Evolutionary conservation across 805 yeast species (phyloP), one percentile per base, ranked within the genome.

Genomic region (Myxozyma monticola): DNA sequence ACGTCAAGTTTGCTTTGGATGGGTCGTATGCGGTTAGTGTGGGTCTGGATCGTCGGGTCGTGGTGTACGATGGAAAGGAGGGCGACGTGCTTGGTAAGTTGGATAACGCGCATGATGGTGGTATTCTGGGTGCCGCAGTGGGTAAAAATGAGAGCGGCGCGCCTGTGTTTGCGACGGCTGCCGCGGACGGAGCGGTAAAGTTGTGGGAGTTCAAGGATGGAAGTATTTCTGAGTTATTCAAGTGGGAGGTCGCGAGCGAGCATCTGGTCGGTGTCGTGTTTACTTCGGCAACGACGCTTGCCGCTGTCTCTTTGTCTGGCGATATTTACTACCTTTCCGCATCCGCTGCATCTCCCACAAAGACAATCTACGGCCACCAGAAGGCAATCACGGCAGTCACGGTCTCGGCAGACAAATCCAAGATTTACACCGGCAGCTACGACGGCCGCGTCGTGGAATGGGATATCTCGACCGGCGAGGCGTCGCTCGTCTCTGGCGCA

Each of bases 181-280:
- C 96, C 14, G 93, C 96, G 1, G 98, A 93, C 68, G 78, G 80
- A 29, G 70, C 84, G 3, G 73, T 90, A 36, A 85, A 86, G 63
- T 62, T 79, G 15, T 86, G 91, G 83, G 74, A 73, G 53, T 73
- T 74, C 20, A 76, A 72, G 25, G 56, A 64, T 18, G 77, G 77
- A 25, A 69, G 74, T 48, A 25, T 53, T 8, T 30, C 37, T 4
- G 58, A 72, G 10, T 39, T 74, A 4, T 69, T 76, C 40, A 73
- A 77, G 3, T 86, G 88, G 83, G 62, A 62, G 3, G 49, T 51
- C 21, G 37, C 53, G n/a, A n/a, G 72, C 1, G 77, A 80, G 64
- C 96, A 91, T 63, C 84, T 85, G 60, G 81, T 88, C 14, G 96
- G 96, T 21, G 81, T 89, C 24, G 79, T 81, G 3, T 81, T 81